Percentiles rank a stretch among this genome's conserved stretches.
These are phyloP conservation scores for Didymosphaeria variabile DNA, from an alignment of 2,329 filamentous ascomycete species.

Conservation along the genomic window DNA sequence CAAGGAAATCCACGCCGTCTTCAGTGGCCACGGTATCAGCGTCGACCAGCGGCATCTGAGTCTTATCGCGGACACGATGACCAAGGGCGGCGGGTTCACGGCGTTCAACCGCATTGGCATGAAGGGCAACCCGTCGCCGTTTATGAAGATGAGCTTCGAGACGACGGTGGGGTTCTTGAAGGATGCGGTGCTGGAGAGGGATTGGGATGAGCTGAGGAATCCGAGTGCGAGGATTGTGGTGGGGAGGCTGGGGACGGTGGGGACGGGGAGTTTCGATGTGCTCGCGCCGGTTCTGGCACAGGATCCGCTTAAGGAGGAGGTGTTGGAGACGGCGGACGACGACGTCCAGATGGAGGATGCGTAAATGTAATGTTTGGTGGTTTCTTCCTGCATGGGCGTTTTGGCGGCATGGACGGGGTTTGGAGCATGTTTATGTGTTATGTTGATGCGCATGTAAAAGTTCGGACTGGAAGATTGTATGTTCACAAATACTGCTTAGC, in stretches of 20 bases:
- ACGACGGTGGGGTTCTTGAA: slow-evolving; percentile 93
- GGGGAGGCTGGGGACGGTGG: slow-evolving; percentile 81
- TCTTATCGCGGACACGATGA: slow-evolving; percentile 98
- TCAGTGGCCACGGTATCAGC: slow-evolving; percentile 87
- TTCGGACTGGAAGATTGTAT: not conserved
- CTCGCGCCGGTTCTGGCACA: slow-evolving; percentile 55
- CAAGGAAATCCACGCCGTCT: slow-evolving; percentile 83
- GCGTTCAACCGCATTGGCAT: slow-evolving; percentile 94
- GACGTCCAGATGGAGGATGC: slow-evolving; percentile 19
- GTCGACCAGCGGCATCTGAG: slow-evolving; percentile 94
- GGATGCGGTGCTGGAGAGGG: slow-evolving; percentile 88
- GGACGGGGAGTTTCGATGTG: slow-evolving; percentile 93
- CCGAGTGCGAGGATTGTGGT: slow-evolving; percentile 90
- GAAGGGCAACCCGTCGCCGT: slow-evolving; percentile 83
- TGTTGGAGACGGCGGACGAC: slow-evolving; percentile 23
- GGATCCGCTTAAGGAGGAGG: slow-evolving; percentile 39
- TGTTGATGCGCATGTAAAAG: slow-evolving; percentile 7
- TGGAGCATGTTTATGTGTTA: not conserved
- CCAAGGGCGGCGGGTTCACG: slow-evolving; percentile 85
- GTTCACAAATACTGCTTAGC: not conserved
- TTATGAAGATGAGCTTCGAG: slow-evolving; percentile 99
- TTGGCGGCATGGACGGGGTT: slow-evolving; percentile 7
- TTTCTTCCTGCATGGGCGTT: not conserved
- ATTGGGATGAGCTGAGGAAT: slow-evolving; percentile 86
- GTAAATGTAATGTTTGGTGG: slow-evolving; percentile 5